Conservation (phyloP, 2,329 filamentous ascomycete genomes). For the Endocalyx cinctus region DNA sequence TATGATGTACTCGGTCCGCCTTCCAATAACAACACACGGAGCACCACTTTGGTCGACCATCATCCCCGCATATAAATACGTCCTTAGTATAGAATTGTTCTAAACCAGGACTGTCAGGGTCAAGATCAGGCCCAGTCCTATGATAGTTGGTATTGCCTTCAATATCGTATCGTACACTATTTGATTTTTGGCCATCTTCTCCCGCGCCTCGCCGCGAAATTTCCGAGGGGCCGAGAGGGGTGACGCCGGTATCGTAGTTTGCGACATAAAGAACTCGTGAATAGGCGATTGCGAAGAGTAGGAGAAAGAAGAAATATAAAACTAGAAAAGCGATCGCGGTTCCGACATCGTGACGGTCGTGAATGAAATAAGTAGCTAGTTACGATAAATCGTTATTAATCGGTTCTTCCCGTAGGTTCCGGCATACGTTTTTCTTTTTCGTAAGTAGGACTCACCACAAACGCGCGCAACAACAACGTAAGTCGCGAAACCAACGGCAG, state of each 20-base stretch:
- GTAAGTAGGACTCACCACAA: constrained; percentile 51
- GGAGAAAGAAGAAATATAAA: constrained; percentile 67
- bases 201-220: constrained; percentile 22
- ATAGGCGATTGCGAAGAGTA: constrained; percentile 64
- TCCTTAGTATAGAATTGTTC: constrained; percentile 78
- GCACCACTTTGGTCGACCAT: constrained; percentile 86
- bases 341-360: constrained; percentile 39
- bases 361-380: constrained; percentile 67
- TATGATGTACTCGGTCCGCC: constrained; percentile 82
- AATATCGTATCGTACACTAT: constrained; percentile 24
- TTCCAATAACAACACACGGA: constrained; percentile 82
- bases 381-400: constrained; percentile 1
- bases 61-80: constrained; percentile 75
- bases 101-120: constrained; percentile 62
- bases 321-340: constrained; percentile 66
- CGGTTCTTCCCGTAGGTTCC: background rate
- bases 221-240: constrained; percentile 55
- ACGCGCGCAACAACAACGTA: constrained; percentile 66
- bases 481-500: constrained; percentile 62
- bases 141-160: constrained; percentile 30
- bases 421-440: too few species aligned
- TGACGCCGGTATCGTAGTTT: constrained; percentile 65
- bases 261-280: constrained; percentile 66
- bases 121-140: constrained; percentile 37
- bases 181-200: constrained; percentile 10